These are phyloP conservation scores for Lycium ferocissimum DNA, from an alignment of 257 asterid species.

Conservation along the genomic window DNA sequence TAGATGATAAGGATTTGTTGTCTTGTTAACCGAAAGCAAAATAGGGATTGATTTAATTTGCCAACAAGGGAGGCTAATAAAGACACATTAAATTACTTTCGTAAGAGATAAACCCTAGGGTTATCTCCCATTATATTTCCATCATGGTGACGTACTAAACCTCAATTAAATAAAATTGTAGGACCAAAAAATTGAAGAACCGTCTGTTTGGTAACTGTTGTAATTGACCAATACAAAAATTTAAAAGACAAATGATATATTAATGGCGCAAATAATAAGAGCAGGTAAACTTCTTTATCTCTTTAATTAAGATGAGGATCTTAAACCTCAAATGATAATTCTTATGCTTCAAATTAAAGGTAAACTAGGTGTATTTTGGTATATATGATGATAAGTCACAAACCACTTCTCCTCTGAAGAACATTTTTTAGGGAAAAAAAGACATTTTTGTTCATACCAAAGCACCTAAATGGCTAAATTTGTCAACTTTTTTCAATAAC, in stretches of 20 bases:
- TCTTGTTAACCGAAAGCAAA: neutral
- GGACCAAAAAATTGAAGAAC: neutral
- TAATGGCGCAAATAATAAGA: neutral
- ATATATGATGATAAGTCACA: too few relatives aligned
- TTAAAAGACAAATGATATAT: neutral
- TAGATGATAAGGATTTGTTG: neutral
- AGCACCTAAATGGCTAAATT: neutral
- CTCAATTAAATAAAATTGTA: slow-evolving; percentile 10
- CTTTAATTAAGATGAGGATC: too few relatives aligned
- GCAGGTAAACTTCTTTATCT: too few relatives aligned
- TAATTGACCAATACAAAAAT: neutral
- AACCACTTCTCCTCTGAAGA: too few relatives aligned
- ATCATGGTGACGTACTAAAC: neutral
- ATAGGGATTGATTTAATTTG: neutral
- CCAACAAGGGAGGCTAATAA: neutral
- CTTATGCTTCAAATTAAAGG: too few relatives aligned
- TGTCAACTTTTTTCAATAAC: neutral
- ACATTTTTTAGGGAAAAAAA: neutral
- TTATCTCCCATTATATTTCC: neutral
- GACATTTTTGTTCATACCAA: neutral
- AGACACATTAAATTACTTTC: neutral
- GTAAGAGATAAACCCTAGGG: neutral
- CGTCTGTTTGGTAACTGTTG: neutral
- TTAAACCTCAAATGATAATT: too few relatives aligned
- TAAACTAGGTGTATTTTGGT: too few relatives aligned